Base-by-base conservation (phyloP, 371 early-diverging fungal genomes). In the Haplosporangium sp. region DNA sequence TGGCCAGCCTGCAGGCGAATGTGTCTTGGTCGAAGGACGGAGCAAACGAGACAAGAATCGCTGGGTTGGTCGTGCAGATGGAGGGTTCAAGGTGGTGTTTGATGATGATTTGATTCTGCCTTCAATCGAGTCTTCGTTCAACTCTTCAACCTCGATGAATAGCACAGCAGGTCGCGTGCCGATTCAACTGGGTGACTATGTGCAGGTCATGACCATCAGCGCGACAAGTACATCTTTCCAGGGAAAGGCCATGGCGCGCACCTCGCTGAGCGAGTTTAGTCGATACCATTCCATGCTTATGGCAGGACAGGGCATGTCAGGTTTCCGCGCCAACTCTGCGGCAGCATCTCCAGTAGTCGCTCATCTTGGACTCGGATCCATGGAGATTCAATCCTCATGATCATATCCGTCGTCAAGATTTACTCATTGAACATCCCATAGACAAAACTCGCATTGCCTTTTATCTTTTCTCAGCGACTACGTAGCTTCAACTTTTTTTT, bases 21-120 rank as follows among this genome's bases (percentile, higher is more conserved):
- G 92, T 58, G 91, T 94, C 7, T 73, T 94, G 38, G 86, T 91
- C 43, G 93, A 93, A 68, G 89, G 90, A 5, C 74, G 83, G 60
- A 84, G 79, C 40, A 75, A 74, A 29, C 83, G 84, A 38, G 83
- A 74, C 43, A 84, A 86, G 64, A 74, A 69, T 66, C 81, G 61
- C 74, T 45, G 80, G 81, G 61, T 82, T 67, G 91, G 91, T 14
- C 76, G 83, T 52, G 86, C 87, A 36, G 90, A 89, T 76, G 89
- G 88, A 9, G 87, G 87, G 4, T 87, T 84, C 62, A 86, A 86
- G 63, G 84, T 87, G 0, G 84, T 87, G 55, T 81, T 89, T 47
- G 77, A 79, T 50, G 72, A 79, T 48, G 69, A 76, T 50, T 20
- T 67, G 47, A 40, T 76, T 9, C 45, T 67, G 16, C 64, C 77